A percentile compares a stretch with the other conserved stretches of the same genome.
Conservation (phyloP, 495 filamentous ascomycete genomes). For the Talaromyces trachyspermus region DNA sequence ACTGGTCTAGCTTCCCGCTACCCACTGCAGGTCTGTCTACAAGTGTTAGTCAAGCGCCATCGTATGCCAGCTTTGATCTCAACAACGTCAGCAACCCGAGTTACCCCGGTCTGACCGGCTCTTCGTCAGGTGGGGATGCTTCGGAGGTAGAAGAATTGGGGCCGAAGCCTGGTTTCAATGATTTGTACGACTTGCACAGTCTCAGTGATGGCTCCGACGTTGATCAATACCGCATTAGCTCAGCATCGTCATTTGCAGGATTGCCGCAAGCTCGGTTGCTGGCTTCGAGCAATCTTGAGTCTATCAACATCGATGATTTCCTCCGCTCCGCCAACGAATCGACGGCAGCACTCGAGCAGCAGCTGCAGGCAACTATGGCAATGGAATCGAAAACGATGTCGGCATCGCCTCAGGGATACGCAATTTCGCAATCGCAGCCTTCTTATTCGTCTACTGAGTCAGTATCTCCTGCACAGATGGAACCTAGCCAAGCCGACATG, state of each 20-base stretch:
- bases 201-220: slow-evolving; percentile 50
- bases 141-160: slow-evolving; percentile 65
- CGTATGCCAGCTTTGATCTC: slow-evolving; percentile 62
- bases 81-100: slow-evolving; percentile 46
- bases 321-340: slow-evolving; percentile 46
- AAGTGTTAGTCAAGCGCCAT: slow-evolving; percentile 62
- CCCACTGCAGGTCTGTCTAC: slow-evolving; percentile 48
- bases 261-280: slow-evolving; percentile 45
- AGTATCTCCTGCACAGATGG: slow-evolving; percentile 10
- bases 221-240: slow-evolving; percentile 45
- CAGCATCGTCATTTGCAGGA: slow-evolving; percentile 46
- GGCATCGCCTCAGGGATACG: slow-evolving; percentile 28
- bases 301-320: slow-evolving; percentile 56
- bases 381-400: slow-evolving; percentile 31
- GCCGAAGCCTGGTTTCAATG: slow-evolving; percentile 29
- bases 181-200: slow-evolving; percentile 39
- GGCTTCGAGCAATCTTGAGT: slow-evolving; percentile 47
- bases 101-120: slow-evolving; percentile 40
- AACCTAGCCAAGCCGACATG: not conserved
- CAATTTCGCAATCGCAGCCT: slow-evolving; percentile 22
- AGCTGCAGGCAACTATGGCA: slow-evolving; percentile 37
- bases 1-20: slow-evolving; percentile 68
- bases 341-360: slow-evolving; percentile 40
- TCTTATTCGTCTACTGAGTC: slow-evolving; percentile 18
- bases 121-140: slow-evolving; percentile 68